phyloP scores from a whole-genome alignment of 176 grass and related monocot species.

The Triticum dicoccoides region DNA sequence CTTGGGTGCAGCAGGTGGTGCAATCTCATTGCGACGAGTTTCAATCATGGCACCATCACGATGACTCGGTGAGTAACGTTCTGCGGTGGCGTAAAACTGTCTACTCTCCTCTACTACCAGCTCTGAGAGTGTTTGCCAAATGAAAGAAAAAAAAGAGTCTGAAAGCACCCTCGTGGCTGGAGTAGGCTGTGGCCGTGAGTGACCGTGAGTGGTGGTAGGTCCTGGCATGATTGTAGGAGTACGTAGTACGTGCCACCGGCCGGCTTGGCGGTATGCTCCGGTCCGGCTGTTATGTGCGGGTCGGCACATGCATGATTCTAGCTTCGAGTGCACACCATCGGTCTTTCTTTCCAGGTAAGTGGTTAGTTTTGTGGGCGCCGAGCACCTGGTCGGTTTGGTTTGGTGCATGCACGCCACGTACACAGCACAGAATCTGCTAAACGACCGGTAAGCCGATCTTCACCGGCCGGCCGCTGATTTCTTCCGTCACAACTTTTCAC shows the following conservation, averaged over 20 bases:
- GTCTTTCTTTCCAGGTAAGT: not conserved
- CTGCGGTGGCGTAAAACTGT: not conserved
- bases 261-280: not conserved
- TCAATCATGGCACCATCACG: no score
- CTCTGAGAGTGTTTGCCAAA: not conserved
- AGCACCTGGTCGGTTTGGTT: not conserved
- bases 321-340: slow-evolving; percentile 41
- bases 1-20: not conserved
- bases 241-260: not conserved
- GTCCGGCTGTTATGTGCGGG: not conserved
- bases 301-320: slow-evolving; percentile 38
- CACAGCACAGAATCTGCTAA: not conserved
- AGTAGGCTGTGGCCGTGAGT: not conserved
- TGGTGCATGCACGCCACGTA: not conserved
- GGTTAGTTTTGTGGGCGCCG: not conserved
- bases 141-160: not conserved
- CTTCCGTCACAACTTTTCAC: not conserved
- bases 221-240: not conserved
- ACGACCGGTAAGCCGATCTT: not conserved
- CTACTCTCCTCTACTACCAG: not conserved
- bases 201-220: not conserved
- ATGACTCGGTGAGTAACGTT: no score
- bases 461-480: not conserved
- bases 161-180: not conserved
- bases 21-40: no score